A percentile compares a stretch with the other conserved stretches of the same genome.
phyloP scores from a whole-genome alignment of 495 filamentous ascomycete species.

The Aspergillus sparsus region DNA sequence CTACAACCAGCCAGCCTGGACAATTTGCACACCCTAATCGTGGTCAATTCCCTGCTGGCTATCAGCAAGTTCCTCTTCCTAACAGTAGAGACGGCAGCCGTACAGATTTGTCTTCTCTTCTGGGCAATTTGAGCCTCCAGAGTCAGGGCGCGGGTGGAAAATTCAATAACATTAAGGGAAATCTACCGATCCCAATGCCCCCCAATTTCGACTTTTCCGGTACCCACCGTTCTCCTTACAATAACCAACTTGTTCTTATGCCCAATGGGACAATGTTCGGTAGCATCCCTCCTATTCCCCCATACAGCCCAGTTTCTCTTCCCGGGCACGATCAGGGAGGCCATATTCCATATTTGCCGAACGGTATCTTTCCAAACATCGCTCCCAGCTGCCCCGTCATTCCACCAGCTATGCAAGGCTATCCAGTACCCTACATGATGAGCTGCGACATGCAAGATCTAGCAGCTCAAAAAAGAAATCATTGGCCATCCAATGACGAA shows the following conservation, averaged over 20 bases:
- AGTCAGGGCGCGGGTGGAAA: conserved; percentile 32
- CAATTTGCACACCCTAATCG: conserved; percentile 26
- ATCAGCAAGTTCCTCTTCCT: conserved; percentile 19
- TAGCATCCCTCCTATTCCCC: conserved; percentile 30
- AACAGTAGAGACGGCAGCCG: conserved; percentile 9
- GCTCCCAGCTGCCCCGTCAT: conserved; percentile 10
- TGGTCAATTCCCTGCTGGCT: conserved; percentile 1
- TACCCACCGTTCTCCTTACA: conserved; percentile 29
- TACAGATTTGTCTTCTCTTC: conserved; percentile 24
- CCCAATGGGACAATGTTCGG: conserved; percentile 32
- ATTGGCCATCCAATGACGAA: conserved; percentile 26
- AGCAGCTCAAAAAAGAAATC: conserved; percentile 10
- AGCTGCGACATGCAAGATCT: conserved; percentile 26
- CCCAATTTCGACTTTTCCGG: conserved; percentile 34
- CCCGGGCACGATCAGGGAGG: conserved; percentile 33
- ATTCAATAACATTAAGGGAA: conserved; percentile 27
- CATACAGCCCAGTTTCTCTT: conserved; percentile 26
- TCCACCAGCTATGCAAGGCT: conserved; percentile 26
- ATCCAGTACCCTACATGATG: conserved; percentile 37
- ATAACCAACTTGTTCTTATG: conserved; percentile 34
- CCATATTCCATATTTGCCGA: conserved; percentile 35
- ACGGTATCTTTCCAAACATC: conserved; percentile 26
- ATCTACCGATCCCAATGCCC: conserved; percentile 28
- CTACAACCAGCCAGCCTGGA: conserved; percentile 23
- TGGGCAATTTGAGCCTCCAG: conserved; percentile 30